Evolutionary conservation across 805 yeast genomes (phyloP).

Genomic region (Suhomyces tanzawaensis): DNA sequence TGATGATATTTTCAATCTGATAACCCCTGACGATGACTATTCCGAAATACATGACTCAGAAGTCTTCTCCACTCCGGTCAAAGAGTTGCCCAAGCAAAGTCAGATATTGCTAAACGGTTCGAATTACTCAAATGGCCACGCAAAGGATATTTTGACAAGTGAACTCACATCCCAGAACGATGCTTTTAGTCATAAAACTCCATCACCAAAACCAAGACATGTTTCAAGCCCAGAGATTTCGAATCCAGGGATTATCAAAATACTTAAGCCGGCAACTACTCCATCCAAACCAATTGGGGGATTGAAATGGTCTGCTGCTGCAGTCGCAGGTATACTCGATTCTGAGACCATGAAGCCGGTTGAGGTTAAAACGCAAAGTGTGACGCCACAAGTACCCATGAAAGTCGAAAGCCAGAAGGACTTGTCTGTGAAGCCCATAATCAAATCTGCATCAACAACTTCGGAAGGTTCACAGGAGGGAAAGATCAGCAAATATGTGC

Average conservation of each 20-base stretch:
- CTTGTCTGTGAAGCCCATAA: background rate
- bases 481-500: conserved; percentile 14
- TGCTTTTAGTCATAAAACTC: background rate
- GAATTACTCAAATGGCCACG: background rate
- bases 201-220: conserved; percentile 11
- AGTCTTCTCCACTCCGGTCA: conserved; percentile 8
- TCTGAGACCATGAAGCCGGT: background rate
- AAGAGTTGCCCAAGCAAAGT: conserved; percentile 2
- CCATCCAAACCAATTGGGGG: conserved; percentile 55
- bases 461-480: background rate
- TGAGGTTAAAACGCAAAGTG: background rate
- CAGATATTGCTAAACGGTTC: background rate
- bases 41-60: conserved; percentile 13
- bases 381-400: too few species aligned
- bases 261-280: conserved; percentile 53
- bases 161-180: conserved; percentile 1
- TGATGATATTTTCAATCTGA: conserved; percentile 37
- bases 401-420: too few species aligned
- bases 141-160: conserved; percentile 1
- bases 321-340: conserved; percentile 37
- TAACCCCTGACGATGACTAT: conserved; percentile 10
- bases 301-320: conserved; percentile 57
- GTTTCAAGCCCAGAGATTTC: conserved; percentile 25
- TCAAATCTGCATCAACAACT: too few species aligned
- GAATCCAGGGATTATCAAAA: conserved; percentile 40